These are phyloP conservation scores for Coniochaeta sp. DNA, from an alignment of 2,329 filamentous ascomycete genomes.

Conservation along the genomic window DNA sequence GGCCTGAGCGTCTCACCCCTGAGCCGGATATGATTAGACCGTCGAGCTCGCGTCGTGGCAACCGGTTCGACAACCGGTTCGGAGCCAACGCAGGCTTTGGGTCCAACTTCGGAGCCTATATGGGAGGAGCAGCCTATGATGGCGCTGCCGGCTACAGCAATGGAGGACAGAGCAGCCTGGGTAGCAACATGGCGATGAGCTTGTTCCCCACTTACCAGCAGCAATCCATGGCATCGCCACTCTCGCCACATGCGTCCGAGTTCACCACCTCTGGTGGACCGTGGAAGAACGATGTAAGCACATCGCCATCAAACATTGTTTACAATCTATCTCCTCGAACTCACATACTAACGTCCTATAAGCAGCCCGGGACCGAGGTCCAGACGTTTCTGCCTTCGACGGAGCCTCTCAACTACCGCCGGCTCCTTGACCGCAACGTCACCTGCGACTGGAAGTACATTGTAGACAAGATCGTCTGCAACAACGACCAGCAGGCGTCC, in stretches of 20 bases:
- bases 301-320: too few relatives aligned
- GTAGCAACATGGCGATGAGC: slow-evolving; percentile 29
- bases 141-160: neutral
- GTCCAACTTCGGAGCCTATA: slow-evolving; percentile 27
- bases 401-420: slow-evolving; percentile 93
- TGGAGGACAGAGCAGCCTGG: neutral
- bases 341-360: neutral
- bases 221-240: slow-evolving; percentile 52
- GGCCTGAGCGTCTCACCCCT: slow-evolving; percentile 37
- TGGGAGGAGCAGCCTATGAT: slow-evolving; percentile 14
- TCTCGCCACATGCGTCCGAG: slow-evolving; percentile 68
- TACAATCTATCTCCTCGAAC: neutral
- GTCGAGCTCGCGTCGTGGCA: slow-evolving; percentile 33
- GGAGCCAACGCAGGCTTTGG: slow-evolving; percentile 20
- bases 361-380: slow-evolving; percentile 39
- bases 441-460: slow-evolving; percentile 99
- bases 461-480: slow-evolving; percentile 98
- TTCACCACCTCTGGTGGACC: slow-evolving; percentile 51
- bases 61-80: slow-evolving; percentile 36
- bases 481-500: slow-evolving; percentile 97
- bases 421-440: slow-evolving; percentile 88
- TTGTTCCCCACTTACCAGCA: slow-evolving; percentile 44
- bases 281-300: slow-evolving; percentile 49
- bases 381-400: slow-evolving; percentile 79
- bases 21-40: slow-evolving; percentile 42